phyloP scores from a whole-genome alignment of 2,329 filamentous ascomycete species.

The Amphichorda felina region DNA sequence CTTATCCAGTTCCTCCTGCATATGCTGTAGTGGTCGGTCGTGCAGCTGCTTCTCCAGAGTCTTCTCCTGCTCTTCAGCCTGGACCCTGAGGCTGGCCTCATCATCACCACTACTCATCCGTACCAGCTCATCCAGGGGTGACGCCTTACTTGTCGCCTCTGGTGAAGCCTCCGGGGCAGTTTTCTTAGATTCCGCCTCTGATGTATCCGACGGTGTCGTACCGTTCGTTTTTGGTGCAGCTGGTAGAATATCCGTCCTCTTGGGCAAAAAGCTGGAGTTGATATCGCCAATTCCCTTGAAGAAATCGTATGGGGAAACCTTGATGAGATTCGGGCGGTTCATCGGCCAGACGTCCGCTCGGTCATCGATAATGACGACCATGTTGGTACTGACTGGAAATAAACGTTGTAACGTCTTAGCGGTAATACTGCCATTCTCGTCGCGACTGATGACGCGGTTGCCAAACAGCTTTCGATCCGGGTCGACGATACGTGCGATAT shows the following conservation, averaged over 20 bases:
- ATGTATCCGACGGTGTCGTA: slow-evolving; percentile 8
- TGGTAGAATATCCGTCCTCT: slow-evolving; percentile 46
- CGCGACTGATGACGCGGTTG: slow-evolving; percentile 88
- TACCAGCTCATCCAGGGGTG: slow-evolving; percentile 62
- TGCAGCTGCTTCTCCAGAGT: slow-evolving; percentile 79
- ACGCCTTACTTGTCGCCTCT: slow-evolving; percentile 13
- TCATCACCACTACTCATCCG: slow-evolving; percentile 64
- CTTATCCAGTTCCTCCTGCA: slow-evolving; percentile 84
- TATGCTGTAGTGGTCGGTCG: slow-evolving; percentile 78
- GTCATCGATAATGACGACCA: slow-evolving; percentile 99
- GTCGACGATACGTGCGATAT: slow-evolving; percentile 87
- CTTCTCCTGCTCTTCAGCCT: slow-evolving; percentile 78
- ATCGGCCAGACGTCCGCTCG: slow-evolving; percentile 88
- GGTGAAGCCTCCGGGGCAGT: not conserved
- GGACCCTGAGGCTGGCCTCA: slow-evolving; percentile 55
- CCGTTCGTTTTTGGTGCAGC: slow-evolving; percentile 6
- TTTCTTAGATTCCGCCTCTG: slow-evolving; percentile 1
- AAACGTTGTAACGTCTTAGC: slow-evolving; percentile 82
- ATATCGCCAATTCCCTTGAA: slow-evolving; percentile 98
- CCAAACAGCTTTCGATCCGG: slow-evolving; percentile 83
- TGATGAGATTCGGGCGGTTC: slow-evolving; percentile 87
- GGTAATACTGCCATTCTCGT: slow-evolving; percentile 89
- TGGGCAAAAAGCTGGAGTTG: slow-evolving; percentile 93
- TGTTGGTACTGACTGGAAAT: slow-evolving; percentile 94
- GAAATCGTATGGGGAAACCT: slow-evolving; percentile 92